Base-by-base conservation (phyloP, 805 yeast species). In the Saccharomyces eubayanus region DNA sequence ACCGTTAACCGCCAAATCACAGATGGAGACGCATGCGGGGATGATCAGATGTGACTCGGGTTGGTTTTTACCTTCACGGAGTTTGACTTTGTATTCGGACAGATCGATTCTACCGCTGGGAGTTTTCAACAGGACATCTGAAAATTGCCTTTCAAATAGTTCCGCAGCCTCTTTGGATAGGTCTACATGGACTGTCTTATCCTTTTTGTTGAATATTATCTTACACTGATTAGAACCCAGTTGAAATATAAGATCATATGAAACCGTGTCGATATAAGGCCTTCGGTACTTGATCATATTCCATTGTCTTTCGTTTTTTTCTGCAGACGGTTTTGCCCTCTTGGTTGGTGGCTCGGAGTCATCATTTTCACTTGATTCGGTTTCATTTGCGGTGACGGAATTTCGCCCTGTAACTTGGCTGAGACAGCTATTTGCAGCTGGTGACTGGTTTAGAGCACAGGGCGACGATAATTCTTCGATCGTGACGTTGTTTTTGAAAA, bases 201-300 rank as follows among this genome's bases (percentile, higher is more conserved):
- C 55, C 27, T 62, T 59, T 53, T 72, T 67, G 21, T 73, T 62
- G 53, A 69, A 59, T 36, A 73, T 56, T 31, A 62, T 47, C 55
- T 62, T 36, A 60, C 61, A 51, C 60, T 71, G 56, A 58, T 55
- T 55, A 1, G 68, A 57, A 50, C 65, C 68, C 8, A 74, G 55
- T 57, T 80, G 81, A 21, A 79, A 53, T 0, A 78, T 58, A 52
- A 80, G 59, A 14, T 66, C 72, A 20, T 79, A 59, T 40, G 56
- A 49, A 48, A 16, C 43, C 6, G 51, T 61, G 58, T 79, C 82
- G 3, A 72, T 70, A 57, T 59, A 76, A 1, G 81, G 81, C 40
- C 84, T 68, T 21, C 71, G 67, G 62, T 76, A 80, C 51, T 62
- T 63, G 1, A 72, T 59, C 24, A 53, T 47, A 31, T 31, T 49